Evolutionary conservation across 2,329 filamentous ascomycete species (phyloP), one percentile per base, ranked within the genome.

Genomic region (Aureobasidium sp.): DNA sequence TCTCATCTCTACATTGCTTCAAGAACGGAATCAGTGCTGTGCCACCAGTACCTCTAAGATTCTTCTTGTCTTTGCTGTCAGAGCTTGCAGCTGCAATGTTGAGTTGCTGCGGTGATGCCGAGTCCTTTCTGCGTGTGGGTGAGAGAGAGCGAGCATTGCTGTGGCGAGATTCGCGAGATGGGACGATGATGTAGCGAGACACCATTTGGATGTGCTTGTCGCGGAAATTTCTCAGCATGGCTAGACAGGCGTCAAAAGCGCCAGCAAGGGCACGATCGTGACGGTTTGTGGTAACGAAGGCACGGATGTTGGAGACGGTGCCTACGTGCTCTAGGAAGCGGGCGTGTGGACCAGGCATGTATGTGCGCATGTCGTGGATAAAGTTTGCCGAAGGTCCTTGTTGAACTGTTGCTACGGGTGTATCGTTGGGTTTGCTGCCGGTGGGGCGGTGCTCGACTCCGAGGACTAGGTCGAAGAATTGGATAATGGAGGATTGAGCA

Each of bases 151-250:
- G 69, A 54, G 49, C 68, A 63, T 62, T 68, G 16, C 21, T 37
- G 61, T 62, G 67, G 48, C 85, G 82, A 7, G 86, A 83, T 73
- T 93, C 88, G 29, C 89, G 86, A 1, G 90, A 92, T 48, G 93
- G 92, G 66, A 94, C 79, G 69, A 99, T 89, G 73, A 99, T 96
- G 78, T 97, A 99, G 44, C 94, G 88, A 5, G 91, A 91, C 21
- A 99, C 94, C 68, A 99, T 93, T 73, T 91, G 89, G 69, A 99
- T 96, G 74, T 99, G 94, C 74, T 92, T 96, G 75, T 97, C 92
- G 63, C 92, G 87, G 70, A 97, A 87, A 25, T 82, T 79, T 11
- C 86, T 84, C 47, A 97, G 79, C 75, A 91, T 90, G 27, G 86
- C 87, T 8, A 99, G 80, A 71, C 91, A 96, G 7, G 91, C 91